These are phyloP conservation scores for Melastoma malabathricum DNA, from an alignment of 345 rosid genomes.

Conservation along the genomic window DNA sequence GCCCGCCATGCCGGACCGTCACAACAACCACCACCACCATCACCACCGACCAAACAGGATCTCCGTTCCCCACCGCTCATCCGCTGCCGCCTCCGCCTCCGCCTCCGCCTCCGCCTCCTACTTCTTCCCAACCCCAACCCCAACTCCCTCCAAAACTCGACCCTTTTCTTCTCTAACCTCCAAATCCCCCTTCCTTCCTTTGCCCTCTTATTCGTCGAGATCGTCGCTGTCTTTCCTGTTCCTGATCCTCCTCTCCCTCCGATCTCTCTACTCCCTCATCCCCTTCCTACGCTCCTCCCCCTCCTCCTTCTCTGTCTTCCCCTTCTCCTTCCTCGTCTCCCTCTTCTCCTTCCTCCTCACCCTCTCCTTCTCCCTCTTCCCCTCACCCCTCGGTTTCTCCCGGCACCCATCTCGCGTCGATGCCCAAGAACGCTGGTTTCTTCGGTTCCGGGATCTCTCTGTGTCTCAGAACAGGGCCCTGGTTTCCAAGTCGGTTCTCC, in stretches of 20 bases:
- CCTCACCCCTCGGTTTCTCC: conserved; percentile 26
- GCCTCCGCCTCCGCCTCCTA: conserved; percentile 27
- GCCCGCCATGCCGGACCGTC: conserved; percentile 34
- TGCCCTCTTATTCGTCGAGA: background rate
- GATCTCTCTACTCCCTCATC: conserved; percentile 13
- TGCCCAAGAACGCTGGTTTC: conserved; percentile 17
- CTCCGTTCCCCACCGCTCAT: conserved; percentile 35
- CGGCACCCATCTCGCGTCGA: conserved; percentile 6
- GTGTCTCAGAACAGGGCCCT: conserved; percentile 38
- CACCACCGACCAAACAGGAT: conserved; percentile 67
- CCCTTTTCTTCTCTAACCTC: conserved; percentile 14
- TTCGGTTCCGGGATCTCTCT: conserved; percentile 37
- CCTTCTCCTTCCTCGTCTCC: conserved; percentile 39
- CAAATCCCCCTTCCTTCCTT: conserved; percentile 8
- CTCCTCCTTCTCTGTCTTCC: conserved; percentile 34
- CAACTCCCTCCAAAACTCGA: conserved; percentile 60
- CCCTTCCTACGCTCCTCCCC: conserved; percentile 26
- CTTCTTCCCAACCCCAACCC: conserved; percentile 41
- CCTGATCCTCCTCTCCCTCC: conserved; percentile 11
- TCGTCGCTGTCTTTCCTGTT: conserved; percentile 10
- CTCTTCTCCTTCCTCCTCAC: conserved; percentile 48
- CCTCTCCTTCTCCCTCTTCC: conserved; percentile 41
- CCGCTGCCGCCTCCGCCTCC: conserved; percentile 6
- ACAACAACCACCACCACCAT: conserved; percentile 31
- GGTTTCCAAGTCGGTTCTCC: conserved; percentile 36